These are phyloP conservation scores for Pichia sp. DNA, from an alignment of 1,139 yeast species.

Conservation along the genomic window DNA sequence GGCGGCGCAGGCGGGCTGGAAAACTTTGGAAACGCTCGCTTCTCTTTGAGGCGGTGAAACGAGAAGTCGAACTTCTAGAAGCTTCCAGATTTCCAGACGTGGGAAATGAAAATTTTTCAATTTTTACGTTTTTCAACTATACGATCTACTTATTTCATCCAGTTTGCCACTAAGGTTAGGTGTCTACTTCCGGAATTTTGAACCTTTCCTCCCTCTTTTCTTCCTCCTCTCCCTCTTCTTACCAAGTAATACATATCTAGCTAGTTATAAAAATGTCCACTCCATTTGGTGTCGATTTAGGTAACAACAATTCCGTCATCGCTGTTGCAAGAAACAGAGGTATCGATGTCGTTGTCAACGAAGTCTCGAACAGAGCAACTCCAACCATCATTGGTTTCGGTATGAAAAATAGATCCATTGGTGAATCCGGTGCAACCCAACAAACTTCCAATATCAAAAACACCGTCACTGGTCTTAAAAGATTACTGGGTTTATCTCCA, in stretches of 20 bases:
- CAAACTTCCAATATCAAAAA: conserved; percentile 94
- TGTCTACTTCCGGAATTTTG: no score
- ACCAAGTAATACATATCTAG: background rate
- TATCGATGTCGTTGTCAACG: conserved; percentile 95
- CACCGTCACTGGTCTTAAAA: conserved; percentile 90
- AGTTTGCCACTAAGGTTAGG: background rate
- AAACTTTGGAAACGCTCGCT: background rate
- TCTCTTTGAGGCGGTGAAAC: background rate
- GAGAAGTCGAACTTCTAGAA: no score
- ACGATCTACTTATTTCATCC: background rate
- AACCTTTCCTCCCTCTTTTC: background rate
- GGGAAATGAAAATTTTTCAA: conserved; percentile 1
- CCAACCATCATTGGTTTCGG: conserved; percentile 96
- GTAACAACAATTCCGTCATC: conserved; percentile 87
- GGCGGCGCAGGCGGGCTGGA: conserved; percentile 1
- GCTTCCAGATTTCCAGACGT: conserved; percentile 4
- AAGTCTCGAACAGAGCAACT: conserved; percentile 94
- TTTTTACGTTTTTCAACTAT: no score
- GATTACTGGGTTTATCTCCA: conserved; percentile 75
- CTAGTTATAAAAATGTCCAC: conserved; percentile 48
- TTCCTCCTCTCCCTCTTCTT: background rate
- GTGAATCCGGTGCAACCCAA: conserved; percentile 93
- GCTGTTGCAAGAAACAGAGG: conserved; percentile 99
- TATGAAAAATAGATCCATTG: conserved; percentile 78
- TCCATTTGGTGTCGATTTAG: conserved; percentile 98